A percentile compares a stretch with the other conserved stretches of the same genome.
These are phyloP conservation scores for Trypanosomatidae sp. DNA, from an alignment of 208 protist species.

Conservation along the genomic window DNA sequence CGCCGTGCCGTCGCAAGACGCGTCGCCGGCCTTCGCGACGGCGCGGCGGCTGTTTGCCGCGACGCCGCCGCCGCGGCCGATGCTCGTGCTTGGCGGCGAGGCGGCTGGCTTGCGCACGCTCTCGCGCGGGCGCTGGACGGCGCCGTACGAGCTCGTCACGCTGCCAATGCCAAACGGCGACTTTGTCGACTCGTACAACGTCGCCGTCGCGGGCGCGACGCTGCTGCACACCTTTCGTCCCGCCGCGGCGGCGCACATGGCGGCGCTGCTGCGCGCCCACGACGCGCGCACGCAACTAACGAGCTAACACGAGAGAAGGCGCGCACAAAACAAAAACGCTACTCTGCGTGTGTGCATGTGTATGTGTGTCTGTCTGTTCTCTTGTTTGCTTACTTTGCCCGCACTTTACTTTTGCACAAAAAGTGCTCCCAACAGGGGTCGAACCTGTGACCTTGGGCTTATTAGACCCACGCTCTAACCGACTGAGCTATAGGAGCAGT, in stretches of 20 bases:
- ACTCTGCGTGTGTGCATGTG: too few species aligned
- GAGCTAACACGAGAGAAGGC: too few species aligned
- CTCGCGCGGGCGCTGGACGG: conserved; percentile 24
- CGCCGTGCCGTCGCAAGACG: conserved; percentile 61
- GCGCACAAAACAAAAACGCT: too few species aligned
- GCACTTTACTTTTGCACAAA: too few species aligned
- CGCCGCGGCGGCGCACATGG: conserved; percentile 26
- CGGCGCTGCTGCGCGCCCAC: conserved; percentile 4
- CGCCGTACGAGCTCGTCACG: conserved; percentile 45
- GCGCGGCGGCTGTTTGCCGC: conserved; percentile 14
- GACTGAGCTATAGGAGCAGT: not conserved
- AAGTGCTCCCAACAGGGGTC: conserved; percentile 21
- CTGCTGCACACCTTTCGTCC: conserved; percentile 60
- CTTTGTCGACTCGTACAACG: conserved; percentile 65
- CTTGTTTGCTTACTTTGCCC: too few species aligned
- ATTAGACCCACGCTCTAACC: conserved; percentile 14
- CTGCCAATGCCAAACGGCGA: conserved; percentile 45
- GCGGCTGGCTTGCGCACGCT: conserved; percentile 37
- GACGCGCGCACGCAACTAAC: not conserved
- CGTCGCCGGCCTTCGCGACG: conserved; percentile 44
- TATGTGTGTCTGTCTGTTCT: too few species aligned
- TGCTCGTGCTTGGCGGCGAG: conserved; percentile 75
- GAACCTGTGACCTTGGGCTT: conserved; percentile 21
- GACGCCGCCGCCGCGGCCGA: conserved; percentile 10
- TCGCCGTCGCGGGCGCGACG: conserved; percentile 62